phyloP scores from a whole-genome alignment of 2,329 filamentous ascomycete species.

The Moelleriella libera region DNA sequence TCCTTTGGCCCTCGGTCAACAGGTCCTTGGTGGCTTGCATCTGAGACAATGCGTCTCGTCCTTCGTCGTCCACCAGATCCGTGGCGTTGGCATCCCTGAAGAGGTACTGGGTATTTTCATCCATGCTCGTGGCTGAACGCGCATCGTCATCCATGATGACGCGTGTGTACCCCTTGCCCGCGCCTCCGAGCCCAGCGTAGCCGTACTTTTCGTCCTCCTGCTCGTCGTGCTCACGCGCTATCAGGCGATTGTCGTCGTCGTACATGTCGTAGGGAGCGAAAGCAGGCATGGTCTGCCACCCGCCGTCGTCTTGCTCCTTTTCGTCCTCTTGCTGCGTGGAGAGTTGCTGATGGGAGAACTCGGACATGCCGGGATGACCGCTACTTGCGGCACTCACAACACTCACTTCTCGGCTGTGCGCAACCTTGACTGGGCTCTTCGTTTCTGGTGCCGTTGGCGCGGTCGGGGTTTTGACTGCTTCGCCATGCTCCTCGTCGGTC shows the following conservation, averaged over 20 bases:
- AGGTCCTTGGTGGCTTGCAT: slow-evolving; percentile 94
- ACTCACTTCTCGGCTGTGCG: slow-evolving; percentile 23
- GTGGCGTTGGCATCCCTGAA: slow-evolving; percentile 60
- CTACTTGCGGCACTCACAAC: slow-evolving; percentile 18
- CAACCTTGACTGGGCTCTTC: slow-evolving; percentile 4
- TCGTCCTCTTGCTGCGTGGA: slow-evolving; percentile 41
- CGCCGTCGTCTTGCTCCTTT: slow-evolving; percentile 44
- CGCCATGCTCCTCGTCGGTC: no score
- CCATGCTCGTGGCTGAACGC: slow-evolving; percentile 86
- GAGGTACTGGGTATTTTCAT: slow-evolving; percentile 91
- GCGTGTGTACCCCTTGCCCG: slow-evolving; percentile 87
- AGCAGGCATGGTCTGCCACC: slow-evolving; percentile 90
- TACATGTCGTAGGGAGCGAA: slow-evolving; percentile 91
- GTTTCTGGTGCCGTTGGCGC: background rate
- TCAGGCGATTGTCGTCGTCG: slow-evolving; percentile 77
- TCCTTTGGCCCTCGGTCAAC: slow-evolving; percentile 85
- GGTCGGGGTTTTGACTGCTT: background rate
- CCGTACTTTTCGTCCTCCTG: slow-evolving; percentile 53
- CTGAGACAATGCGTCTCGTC: slow-evolving; percentile 74
- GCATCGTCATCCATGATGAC: slow-evolving; percentile 94
- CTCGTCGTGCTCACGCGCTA: slow-evolving; percentile 68
- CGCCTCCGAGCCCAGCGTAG: slow-evolving; percentile 70
- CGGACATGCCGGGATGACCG: slow-evolving; percentile 35
- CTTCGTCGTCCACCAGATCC: slow-evolving; percentile 50
- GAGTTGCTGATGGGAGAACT: slow-evolving; percentile 83